Evolutionary conservation across 345 rosid species (phyloP).

Genomic region (Gossypium turneri): DNA sequence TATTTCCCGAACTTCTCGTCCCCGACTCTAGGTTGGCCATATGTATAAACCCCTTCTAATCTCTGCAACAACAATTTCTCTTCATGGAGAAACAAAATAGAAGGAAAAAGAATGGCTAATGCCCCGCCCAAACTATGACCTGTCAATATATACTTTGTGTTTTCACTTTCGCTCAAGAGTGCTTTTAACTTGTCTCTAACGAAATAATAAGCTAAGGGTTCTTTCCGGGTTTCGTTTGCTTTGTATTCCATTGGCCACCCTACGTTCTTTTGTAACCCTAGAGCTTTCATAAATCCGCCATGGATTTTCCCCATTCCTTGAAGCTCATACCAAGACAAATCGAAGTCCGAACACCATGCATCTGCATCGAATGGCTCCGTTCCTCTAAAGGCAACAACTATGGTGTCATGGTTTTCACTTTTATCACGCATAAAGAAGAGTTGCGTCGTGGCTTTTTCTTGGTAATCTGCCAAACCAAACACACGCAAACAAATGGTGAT

Average conservation of each 20-base stretch:
- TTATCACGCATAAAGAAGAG: slow-evolving; percentile 44
- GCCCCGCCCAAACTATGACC: slow-evolving; percentile 87
- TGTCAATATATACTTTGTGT: slow-evolving; percentile 41
- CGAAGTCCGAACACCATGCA: slow-evolving; percentile 69
- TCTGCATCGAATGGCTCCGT: slow-evolving; percentile 61
- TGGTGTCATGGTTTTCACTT: slow-evolving; percentile 31
- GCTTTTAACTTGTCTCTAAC: slow-evolving; percentile 46
- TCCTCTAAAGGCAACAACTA: slow-evolving; percentile 64
- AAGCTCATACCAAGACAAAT: slow-evolving; percentile 70
- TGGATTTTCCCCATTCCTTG: slow-evolving; percentile 58
- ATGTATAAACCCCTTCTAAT: slow-evolving; percentile 60
- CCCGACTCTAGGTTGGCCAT: slow-evolving; percentile 86
- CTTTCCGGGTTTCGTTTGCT: slow-evolving; percentile 13
- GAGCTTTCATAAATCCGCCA: slow-evolving; percentile 73
- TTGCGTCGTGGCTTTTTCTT: slow-evolving; percentile 56
- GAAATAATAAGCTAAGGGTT: slow-evolving; percentile 51
- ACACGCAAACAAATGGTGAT: not conserved
- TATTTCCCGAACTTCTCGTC: slow-evolving; percentile 45
- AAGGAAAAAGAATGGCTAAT: slow-evolving; percentile 58
- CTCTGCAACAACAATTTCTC: slow-evolving; percentile 50
- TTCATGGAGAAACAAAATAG: slow-evolving; percentile 44
- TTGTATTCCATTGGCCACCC: slow-evolving; percentile 53
- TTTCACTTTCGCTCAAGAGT: slow-evolving; percentile 26
- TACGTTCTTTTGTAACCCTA: slow-evolving; percentile 55
- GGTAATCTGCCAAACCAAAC: slow-evolving; percentile 38